Evolutionary conservation across 345 rosid species (phyloP).

Genomic region (Salix viminalis): DNA sequence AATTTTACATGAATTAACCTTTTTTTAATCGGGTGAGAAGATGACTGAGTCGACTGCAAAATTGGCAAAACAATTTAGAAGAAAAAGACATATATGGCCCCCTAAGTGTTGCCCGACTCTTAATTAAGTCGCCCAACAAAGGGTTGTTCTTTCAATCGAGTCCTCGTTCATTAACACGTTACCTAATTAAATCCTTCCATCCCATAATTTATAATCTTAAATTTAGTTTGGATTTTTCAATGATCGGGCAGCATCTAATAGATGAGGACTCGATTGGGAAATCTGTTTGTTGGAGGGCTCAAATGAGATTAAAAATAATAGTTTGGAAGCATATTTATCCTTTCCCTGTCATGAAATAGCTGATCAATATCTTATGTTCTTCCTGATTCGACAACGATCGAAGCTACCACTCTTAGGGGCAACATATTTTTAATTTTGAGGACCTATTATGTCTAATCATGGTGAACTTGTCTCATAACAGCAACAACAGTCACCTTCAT

Average conservation of each 20-base stretch:
- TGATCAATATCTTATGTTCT: no score
- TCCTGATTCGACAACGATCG: not conserved
- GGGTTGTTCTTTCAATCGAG: not conserved
- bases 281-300: not conserved
- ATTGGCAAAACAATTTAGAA: not conserved
- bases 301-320: not conserved
- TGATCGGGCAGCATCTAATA: not conserved
- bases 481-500: not conserved
- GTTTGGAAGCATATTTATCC: not conserved
- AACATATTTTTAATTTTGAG: not conserved
- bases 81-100: not conserved
- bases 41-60: not conserved
- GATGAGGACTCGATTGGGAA: not conserved
- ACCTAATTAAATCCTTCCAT: not conserved
- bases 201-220: not conserved
- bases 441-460: not conserved
- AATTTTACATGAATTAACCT: no score
- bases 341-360: no score
- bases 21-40: no score
- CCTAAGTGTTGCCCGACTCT: not conserved
- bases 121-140: not conserved
- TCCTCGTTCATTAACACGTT: not conserved
- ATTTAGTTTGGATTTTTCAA: not conserved
- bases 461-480: not conserved
- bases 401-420: not conserved